These are phyloP conservation scores for Colletotrichum plurivorum DNA, from an alignment of 2,329 filamentous ascomycete species.

Conservation along the genomic window DNA sequence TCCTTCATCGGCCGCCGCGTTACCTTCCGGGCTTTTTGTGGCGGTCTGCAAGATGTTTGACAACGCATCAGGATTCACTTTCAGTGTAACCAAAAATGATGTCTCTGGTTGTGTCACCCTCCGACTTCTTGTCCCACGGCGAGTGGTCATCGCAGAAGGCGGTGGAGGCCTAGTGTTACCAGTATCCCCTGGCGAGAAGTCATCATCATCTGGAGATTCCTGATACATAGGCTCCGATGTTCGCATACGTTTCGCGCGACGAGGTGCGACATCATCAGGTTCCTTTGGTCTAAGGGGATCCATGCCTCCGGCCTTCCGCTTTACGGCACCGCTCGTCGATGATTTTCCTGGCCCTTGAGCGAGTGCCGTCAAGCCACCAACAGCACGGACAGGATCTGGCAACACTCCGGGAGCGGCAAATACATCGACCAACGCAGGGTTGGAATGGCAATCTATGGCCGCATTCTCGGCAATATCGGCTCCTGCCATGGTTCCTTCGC, in stretches of 20 bases:
- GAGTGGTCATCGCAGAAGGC: not conserved
- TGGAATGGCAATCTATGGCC: too few species aligned
- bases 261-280: not conserved
- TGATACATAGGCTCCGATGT: not conserved
- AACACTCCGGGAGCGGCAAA: conserved; percentile 1
- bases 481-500: not conserved
- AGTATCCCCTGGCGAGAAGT: not conserved
- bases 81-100: conserved; percentile 32
- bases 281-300: not conserved
- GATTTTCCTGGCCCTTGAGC: conserved; percentile 26
- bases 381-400: conserved; percentile 10
- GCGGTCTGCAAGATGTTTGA: conserved; percentile 11
- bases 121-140: conserved; percentile 14
- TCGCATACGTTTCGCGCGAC: conserved; percentile 17
- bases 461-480: not conserved
- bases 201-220: conserved; percentile 5
- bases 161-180: not conserved
- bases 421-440: not conserved
- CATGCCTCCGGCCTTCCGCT: conserved; percentile 26
- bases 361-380: conserved; percentile 25
- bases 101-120: not conserved
- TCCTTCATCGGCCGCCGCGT: not conserved
- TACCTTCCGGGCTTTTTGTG: not conserved
- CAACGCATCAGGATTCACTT: conserved; percentile 23
- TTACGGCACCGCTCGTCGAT: conserved; percentile 7